Percentiles rank a stretch among this genome's conserved stretches.
Conservation (phyloP, 306 rosid species). For the Vicia faba region DNA sequence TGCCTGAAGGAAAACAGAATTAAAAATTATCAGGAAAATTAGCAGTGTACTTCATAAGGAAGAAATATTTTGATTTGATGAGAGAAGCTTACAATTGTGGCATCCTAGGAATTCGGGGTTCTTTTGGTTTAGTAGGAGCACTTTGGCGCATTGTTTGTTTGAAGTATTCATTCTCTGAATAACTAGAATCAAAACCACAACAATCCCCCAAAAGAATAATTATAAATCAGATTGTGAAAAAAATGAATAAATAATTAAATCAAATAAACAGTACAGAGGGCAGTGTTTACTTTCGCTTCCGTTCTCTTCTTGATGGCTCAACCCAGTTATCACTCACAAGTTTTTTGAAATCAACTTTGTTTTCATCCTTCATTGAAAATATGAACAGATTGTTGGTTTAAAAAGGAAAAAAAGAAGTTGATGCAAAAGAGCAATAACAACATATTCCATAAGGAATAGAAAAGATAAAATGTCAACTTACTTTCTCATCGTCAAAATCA, state of each 20-base stretch:
- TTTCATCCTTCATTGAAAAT: conserved; percentile 69
- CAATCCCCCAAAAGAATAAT: conserved; percentile 12
- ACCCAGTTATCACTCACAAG: conserved; percentile 95
- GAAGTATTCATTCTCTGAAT: conserved; percentile 94
- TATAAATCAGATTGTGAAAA: conserved; percentile 16
- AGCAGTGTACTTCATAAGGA: background rate
- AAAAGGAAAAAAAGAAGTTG: background rate
- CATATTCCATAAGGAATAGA: background rate
- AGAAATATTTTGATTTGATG: conserved; percentile 20
- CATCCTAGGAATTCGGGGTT: conserved; percentile 99
- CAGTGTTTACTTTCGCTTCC: conserved; percentile 83
- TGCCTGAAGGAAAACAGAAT: conserved; percentile 58
- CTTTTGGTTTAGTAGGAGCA: conserved; percentile 87
- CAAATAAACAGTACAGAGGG: conserved; percentile 18
- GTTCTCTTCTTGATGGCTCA: conserved; percentile 95
- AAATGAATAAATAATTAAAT: background rate
- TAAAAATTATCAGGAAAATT: conserved; percentile 13
- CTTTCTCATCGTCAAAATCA: conserved; percentile 97
- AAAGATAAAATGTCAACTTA: conserved; percentile 35
- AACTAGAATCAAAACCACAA: conserved; percentile 48
- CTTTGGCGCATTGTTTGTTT: conserved; percentile 99
- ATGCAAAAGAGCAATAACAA: conserved; percentile 24
- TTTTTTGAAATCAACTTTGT: conserved; percentile 91
- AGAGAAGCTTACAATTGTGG: conserved; percentile 84
- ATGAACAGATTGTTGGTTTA: background rate